Evolutionary conservation across 73 alveolate species (phyloP).

Genomic region (Paramecium sonneborni): DNA sequence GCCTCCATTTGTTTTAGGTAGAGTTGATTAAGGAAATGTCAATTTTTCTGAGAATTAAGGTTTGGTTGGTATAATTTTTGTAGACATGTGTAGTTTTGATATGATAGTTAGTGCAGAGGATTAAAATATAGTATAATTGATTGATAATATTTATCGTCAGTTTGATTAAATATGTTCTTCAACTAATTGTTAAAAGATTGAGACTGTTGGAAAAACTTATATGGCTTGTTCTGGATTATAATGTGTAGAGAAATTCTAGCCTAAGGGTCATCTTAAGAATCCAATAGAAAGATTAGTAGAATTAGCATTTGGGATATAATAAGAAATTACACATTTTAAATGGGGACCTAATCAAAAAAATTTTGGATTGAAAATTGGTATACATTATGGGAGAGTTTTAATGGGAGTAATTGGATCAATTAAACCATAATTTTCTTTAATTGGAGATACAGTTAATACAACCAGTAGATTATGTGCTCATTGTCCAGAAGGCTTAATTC

Average conservation of each 20-base stretch:
- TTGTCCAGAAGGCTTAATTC: slow-evolving; percentile 56
- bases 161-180: slow-evolving; percentile 79
- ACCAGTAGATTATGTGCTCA: slow-evolving; percentile 95
- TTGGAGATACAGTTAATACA: slow-evolving; percentile 97
- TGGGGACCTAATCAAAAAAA: slow-evolving; percentile 42
- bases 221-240: slow-evolving; percentile 89
- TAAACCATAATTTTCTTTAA: slow-evolving; percentile 95
- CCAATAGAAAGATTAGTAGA: slow-evolving; percentile 56
- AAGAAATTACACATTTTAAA: slow-evolving; percentile 34
- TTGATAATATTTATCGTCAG: slow-evolving; percentile 76
- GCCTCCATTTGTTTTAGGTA: slow-evolving; percentile 51
- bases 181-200: slow-evolving; percentile 69
- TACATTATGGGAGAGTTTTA: slow-evolving; percentile 94
- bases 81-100: slow-evolving; percentile 80
- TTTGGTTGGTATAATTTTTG: slow-evolving; percentile 75
- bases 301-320: slow-evolving; percentile 29
- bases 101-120: slow-evolving; percentile 74
- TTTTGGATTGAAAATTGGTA: slow-evolving; percentile 88
- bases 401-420: slow-evolving; percentile 98
- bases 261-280: slow-evolving; percentile 23
- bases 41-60: slow-evolving; percentile 84
- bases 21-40: slow-evolving; percentile 75
- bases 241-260: slow-evolving; percentile 70
- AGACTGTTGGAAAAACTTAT: slow-evolving; percentile 89
- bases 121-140: slow-evolving; percentile 70